Base-by-base conservation (phyloP, 805 yeast genomes). In the Groenewaldozyma salmanticensis region DNA sequence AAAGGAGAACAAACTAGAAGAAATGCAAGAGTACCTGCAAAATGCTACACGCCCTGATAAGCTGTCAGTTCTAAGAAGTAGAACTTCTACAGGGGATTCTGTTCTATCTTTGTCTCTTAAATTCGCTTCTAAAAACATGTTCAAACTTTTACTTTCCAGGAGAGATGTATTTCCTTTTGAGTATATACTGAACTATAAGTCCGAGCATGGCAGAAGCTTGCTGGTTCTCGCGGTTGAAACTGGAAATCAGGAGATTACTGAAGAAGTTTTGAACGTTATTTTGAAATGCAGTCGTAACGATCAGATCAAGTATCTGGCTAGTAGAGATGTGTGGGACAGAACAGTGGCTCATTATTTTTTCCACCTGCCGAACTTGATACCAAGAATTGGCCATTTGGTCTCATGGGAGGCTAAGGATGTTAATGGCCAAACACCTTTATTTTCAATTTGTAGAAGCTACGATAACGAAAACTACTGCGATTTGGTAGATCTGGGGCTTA, bases 391-490 rank as follows among this genome's bases (percentile, higher is more conserved):
- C 0, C 55, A 55, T 1, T 70, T 65, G 34, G 62, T 87, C 4
- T 68, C 83, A 51, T 90, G 96, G 96, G 67, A 65, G 4, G 55
- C 60, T 11, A 71, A 70, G 39, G 96, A 88, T 54, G 47, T 52
- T 9, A 75, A 72, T 44, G 75, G 79, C 0, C 84, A 82, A 50
- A 84, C 96, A 0, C 94, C 96, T 0, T 61, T 90, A 6, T 75
- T 81, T 58, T 71, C 85, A 2, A 60, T 84, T 2, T 77, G 85
- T 48, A 63, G 95, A 41, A 76, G 87, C 48, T 88, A 88, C 59
- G 96, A 87, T 56, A 87, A 82, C 48, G 62, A 73, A 0, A 59
- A 75, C 27, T 88, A 87, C 57, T 55, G 65, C 2, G 53, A 53
- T 2, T 40, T 49, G 33, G 31, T 49, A 7, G 41, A 32, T 3